phyloP scores from a whole-genome alignment of 257 asterid genomes.

The Coffea eugenioides region DNA sequence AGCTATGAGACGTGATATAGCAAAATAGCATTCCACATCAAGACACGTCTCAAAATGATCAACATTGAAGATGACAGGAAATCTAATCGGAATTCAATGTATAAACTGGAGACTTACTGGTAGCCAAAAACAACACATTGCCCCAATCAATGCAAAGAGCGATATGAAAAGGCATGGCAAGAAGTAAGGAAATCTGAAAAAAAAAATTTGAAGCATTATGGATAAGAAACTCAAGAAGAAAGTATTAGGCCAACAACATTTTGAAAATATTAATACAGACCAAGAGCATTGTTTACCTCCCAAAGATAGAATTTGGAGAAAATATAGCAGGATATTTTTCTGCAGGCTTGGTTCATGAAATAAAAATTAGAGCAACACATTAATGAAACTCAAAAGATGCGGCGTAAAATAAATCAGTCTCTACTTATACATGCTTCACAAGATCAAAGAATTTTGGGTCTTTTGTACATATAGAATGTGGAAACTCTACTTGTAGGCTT shows the following conservation, averaged over 20 bases:
- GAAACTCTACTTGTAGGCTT: background rate
- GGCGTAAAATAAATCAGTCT: background rate
- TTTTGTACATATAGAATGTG: background rate
- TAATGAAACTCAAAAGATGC: background rate
- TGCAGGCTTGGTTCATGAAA: slow-evolving; percentile 56
- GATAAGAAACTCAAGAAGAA: background rate
- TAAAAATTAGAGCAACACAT: background rate
- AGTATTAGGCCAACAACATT: background rate
- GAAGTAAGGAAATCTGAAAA: slow-evolving; percentile 77
- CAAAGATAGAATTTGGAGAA: slow-evolving; percentile 59
- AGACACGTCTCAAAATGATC: background rate
- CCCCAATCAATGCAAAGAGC: slow-evolving; percentile 51
- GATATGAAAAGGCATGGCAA: slow-evolving; percentile 83
- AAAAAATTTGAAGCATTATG: background rate
- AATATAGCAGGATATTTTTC: slow-evolving; percentile 72
- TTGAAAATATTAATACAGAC: background rate
- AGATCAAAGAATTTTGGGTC: background rate
- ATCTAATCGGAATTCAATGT: background rate
- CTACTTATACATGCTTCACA: background rate
- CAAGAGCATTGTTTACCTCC: slow-evolving; percentile 43
- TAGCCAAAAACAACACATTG: slow-evolving; percentile 54
- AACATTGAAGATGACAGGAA: slow-evolving; percentile 1
- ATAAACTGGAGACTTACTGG: slow-evolving; percentile 54
- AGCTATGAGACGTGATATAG: background rate
- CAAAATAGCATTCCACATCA: background rate